Percentiles rank a stretch among this genome's conserved stretches.
Conservation (phyloP, 495 filamentous ascomycete genomes). For the Immersiella caudata region DNA sequence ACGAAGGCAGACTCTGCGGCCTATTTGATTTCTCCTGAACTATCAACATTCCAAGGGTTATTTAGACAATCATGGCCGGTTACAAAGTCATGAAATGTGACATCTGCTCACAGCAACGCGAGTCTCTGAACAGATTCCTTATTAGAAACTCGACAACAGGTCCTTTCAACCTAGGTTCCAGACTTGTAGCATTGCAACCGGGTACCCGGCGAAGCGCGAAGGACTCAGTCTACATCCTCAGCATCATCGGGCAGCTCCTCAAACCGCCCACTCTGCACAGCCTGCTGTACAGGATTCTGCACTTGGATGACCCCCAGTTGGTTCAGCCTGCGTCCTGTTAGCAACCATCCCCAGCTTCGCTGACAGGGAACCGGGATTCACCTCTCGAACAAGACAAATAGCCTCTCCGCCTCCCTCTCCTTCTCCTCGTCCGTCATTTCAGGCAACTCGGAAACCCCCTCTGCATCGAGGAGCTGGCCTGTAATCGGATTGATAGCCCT, state of each 20-base stretch:
- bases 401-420: constrained; percentile 85
- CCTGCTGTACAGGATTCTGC: constrained; percentile 81
- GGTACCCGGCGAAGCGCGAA: too few relatives aligned
- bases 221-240: constrained; percentile 26
- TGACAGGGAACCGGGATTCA: too few relatives aligned
- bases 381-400: constrained; percentile 96
- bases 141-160: too few relatives aligned
- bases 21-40: too few relatives aligned
- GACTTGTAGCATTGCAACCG: too few relatives aligned
- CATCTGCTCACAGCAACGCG: too few relatives aligned
- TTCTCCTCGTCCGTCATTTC: constrained; percentile 92
- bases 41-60: too few relatives aligned
- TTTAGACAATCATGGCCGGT: too few relatives aligned
- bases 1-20: too few relatives aligned
- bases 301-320: constrained; percentile 81
- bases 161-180: not conserved
- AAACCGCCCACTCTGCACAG: constrained; percentile 75
- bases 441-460: constrained; percentile 57
- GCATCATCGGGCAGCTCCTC: constrained; percentile 64
- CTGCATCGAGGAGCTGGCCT: constrained; percentile 77
- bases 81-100: too few relatives aligned
- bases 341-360: not conserved
- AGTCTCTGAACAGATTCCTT: too few relatives aligned
- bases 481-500: constrained; percentile 80
- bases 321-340: constrained; percentile 61